These are phyloP conservation scores for Entoloma clypeatum DNA, from an alignment of 1,284 basidiomycete species.

Conservation along the genomic window DNA sequence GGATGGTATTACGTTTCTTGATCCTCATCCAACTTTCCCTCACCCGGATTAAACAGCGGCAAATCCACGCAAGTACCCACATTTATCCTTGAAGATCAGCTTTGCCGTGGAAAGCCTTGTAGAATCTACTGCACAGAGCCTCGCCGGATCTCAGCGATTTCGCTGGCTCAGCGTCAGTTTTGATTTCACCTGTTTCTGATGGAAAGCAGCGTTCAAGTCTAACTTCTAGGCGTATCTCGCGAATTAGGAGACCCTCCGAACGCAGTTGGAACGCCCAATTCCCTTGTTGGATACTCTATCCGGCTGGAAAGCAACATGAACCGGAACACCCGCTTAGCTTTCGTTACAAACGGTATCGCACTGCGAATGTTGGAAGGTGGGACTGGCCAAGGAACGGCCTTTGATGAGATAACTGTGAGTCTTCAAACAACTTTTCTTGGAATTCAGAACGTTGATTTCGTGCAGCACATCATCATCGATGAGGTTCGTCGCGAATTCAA, in stretches of 20 bases:
- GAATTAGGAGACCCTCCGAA: conserved; percentile 88
- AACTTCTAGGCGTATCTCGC: conserved; percentile 63
- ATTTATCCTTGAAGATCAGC: conserved; percentile 90
- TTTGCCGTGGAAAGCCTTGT: conserved; percentile 79
- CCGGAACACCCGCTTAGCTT: conserved; percentile 77
- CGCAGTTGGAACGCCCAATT: conserved; percentile 75
- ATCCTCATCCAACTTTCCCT: not conserved
- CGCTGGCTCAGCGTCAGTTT: conserved; percentile 79
- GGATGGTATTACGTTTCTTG: conserved; percentile 66
- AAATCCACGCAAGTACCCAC: conserved; percentile 98
- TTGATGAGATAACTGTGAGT: conserved; percentile 89
- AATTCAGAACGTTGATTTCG: conserved; percentile 6
- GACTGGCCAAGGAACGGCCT: conserved; percentile 69
- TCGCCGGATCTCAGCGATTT: conserved; percentile 94
- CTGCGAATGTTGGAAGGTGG: conserved; percentile 93
- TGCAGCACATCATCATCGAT: conserved; percentile 82
- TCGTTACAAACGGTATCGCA: conserved; percentile 94
- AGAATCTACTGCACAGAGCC: conserved; percentile 97
- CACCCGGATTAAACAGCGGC: conserved; percentile 51
- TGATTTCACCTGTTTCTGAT: conserved; percentile 2
- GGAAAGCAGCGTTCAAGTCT: conserved; percentile 3
- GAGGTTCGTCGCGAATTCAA: conserved; percentile 50
- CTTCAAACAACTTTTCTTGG: not conserved
- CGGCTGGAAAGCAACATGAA: conserved; percentile 88
- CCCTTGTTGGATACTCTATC: conserved; percentile 94